Base-by-base conservation (phyloP, 495 filamentous ascomycete species). In the Lophium mytilinum region DNA sequence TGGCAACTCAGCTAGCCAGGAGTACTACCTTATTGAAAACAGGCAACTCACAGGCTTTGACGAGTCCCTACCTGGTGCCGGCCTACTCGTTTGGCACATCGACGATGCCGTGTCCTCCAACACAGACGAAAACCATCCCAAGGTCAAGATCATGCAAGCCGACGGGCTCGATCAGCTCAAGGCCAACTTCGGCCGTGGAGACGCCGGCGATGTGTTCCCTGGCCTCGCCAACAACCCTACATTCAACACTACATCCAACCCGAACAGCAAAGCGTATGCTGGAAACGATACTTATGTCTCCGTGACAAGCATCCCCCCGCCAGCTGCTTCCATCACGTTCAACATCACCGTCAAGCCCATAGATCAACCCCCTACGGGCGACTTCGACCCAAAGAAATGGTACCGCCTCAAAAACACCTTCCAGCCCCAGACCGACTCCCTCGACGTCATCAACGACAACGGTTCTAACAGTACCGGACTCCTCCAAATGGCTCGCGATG, bases 1-100 rank as follows among this genome's bases (percentile, higher is more conserved):
- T 37, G 57, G 57, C 35, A 52, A 55, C 34, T 12, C 57, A 12
- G 17, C 40, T 17, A 60, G 57, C 51, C 21, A 14, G 3, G 57
- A 60, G 52, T 60, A 60, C 52, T 60, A 30, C 24, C 57, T 60
- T 35, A 41, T 60, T 11, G 57, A 60, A 30, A 60, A 60, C 42
- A 21, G 57, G 1, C 57, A 60, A 33, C 42, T 60, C 9, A 60
- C 57, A 8, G 57, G 57, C n/a, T 60, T 30, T 24, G 57, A 60
- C 24, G 51, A 24, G 37, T 60, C 57, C 18, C 52, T 60, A 1
- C 57, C 57, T 18, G 57, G 57, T 8, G 12, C 3, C 17, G 57
- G 57, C 4, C 57, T 60, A 11, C 52, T 60, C 17, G 42, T 60
- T 35, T 60, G 57, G 57, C 57, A 60, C 43, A 55, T 60, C 17